A percentile compares a stretch with the other conserved stretches of the same genome.
Evolutionary conservation across 1,139 yeast genomes (phyloP).

Genomic region (Blastobotrys buckinghamii): DNA sequence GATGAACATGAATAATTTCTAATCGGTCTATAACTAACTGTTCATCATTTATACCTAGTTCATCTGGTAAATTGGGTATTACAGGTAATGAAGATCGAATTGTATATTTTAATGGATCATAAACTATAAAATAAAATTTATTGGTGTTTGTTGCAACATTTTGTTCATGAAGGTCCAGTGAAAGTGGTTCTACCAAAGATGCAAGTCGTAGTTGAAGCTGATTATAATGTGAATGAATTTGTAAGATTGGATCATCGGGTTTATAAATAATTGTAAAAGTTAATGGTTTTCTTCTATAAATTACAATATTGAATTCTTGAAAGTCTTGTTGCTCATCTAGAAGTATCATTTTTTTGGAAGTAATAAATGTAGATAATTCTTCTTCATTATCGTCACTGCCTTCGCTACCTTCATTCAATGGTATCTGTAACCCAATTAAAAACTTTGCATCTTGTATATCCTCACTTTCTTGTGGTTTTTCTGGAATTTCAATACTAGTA

Average conservation of each 20-base stretch:
- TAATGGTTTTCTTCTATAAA: conserved; percentile 27
- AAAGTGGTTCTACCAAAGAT: conserved; percentile 27
- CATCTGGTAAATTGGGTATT: conserved; percentile 22
- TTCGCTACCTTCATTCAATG: neutral
- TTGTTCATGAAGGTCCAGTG: conserved; percentile 19
- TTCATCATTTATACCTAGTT: conserved; percentile 15
- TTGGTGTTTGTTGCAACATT: conserved; percentile 9
- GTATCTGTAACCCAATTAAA: conserved; percentile 7
- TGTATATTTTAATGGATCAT: conserved; percentile 17
- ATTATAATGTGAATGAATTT: conserved; percentile 18
- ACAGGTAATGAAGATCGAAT: conserved; percentile 25
- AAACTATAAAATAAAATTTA: conserved; percentile 24
- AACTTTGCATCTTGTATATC: conserved; percentile 6
- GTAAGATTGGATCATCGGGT: conserved; percentile 12
- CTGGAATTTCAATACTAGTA: neutral
- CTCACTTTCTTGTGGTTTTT: neutral
- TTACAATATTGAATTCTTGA: conserved; percentile 17
- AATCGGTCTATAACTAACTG: conserved; percentile 16
- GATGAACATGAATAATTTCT: conserved; percentile 28
- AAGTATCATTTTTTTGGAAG: neutral
- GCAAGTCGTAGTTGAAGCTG: conserved; percentile 27
- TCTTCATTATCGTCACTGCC: neutral
- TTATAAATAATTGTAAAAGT: conserved; percentile 23
- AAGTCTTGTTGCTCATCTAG: neutral
- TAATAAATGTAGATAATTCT: no score